phyloP scores from a whole-genome alignment of 805 yeast species.

The Candida namnaoensis region DNA sequence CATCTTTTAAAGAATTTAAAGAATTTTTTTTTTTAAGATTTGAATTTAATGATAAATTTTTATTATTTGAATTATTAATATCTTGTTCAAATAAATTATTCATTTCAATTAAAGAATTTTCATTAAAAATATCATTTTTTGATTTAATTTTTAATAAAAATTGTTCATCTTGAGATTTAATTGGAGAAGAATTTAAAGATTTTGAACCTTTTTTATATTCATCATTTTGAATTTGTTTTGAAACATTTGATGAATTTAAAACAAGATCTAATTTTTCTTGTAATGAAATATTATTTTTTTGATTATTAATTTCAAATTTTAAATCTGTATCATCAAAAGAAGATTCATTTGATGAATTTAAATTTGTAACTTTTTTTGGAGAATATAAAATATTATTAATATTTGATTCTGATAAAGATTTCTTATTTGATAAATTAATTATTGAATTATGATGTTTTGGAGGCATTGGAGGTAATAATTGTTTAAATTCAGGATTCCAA shows the following conservation, averaged over 20 bases:
- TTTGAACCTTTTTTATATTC: slow-evolving; percentile 13
- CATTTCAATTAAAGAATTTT: slow-evolving; percentile 19
- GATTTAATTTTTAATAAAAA: slow-evolving; percentile 13
- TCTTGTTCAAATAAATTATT: slow-evolving; percentile 24
- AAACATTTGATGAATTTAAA: slow-evolving; percentile 17
- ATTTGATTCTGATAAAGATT: background rate
- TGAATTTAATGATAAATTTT: slow-evolving; percentile 16
- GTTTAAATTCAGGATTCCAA: slow-evolving; percentile 15
- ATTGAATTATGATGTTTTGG: slow-evolving; percentile 19
- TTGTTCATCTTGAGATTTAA: slow-evolving; percentile 7
- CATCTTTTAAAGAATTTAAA: slow-evolving; percentile 15
- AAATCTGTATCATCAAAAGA: slow-evolving; percentile 3
- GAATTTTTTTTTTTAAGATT: slow-evolving; percentile 17
- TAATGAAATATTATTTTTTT: slow-evolving; percentile 18
- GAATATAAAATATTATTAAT: background rate
- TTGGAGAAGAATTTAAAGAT: slow-evolving; percentile 8
- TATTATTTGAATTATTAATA: slow-evolving; percentile 14
- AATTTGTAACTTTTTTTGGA: slow-evolving; percentile 16
- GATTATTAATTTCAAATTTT: slow-evolving; percentile 16
- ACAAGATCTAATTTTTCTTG: slow-evolving; percentile 38
- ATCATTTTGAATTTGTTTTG: slow-evolving; percentile 14
- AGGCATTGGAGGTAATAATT: slow-evolving; percentile 23
- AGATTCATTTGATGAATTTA: slow-evolving; percentile 16
- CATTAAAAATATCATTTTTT: slow-evolving; percentile 14
- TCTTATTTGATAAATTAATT: slow-evolving; percentile 8